A percentile compares a stretch with the other conserved stretches of the same genome.
These are phyloP conservation scores for Monosporascus cannonballus DNA, from an alignment of 2,329 filamentous ascomycete genomes.

Conservation along the genomic window DNA sequence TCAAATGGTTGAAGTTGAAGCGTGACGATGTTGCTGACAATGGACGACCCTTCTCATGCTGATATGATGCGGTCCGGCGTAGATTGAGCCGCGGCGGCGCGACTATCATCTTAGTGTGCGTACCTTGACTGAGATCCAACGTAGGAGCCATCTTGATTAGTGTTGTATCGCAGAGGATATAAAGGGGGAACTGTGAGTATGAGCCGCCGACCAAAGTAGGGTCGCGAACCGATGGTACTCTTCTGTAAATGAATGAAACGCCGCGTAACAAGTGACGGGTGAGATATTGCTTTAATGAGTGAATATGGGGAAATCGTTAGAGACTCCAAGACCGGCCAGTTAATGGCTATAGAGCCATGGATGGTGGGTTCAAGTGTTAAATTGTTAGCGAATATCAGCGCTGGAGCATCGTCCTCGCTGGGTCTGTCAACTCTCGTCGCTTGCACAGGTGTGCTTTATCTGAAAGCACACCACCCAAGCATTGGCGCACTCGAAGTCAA, in stretches of 20 bases:
- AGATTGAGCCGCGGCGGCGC: constrained; percentile 53
- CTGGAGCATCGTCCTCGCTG: not conserved
- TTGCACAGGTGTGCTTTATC: not conserved
- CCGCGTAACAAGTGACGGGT: not conserved
- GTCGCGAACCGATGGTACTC: not conserved
- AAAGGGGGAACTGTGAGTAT: not conserved
- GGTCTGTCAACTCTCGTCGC: not conserved
- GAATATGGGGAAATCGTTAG: not conserved
- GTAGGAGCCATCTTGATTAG: constrained; percentile 36
- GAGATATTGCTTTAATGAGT: not conserved
- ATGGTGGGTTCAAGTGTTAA: too few species aligned
- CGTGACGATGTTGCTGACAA: constrained; percentile 56
- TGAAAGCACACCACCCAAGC: not conserved
- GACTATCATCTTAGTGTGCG: constrained; percentile 45
- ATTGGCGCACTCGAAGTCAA: too few species aligned
- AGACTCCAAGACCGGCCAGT: not conserved
- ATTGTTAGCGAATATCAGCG: too few species aligned
- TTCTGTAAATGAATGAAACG: not conserved
- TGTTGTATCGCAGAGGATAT: not conserved
- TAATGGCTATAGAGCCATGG: too few species aligned
- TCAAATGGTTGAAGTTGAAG: constrained; percentile 61
- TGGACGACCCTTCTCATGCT: constrained; percentile 42
- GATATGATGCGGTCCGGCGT: constrained; percentile 51
- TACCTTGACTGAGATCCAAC: constrained; percentile 38
- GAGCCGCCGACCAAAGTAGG: not conserved